Conservation (phyloP, 257 asterid genomes). For the Galeopsis tetrahit region DNA sequence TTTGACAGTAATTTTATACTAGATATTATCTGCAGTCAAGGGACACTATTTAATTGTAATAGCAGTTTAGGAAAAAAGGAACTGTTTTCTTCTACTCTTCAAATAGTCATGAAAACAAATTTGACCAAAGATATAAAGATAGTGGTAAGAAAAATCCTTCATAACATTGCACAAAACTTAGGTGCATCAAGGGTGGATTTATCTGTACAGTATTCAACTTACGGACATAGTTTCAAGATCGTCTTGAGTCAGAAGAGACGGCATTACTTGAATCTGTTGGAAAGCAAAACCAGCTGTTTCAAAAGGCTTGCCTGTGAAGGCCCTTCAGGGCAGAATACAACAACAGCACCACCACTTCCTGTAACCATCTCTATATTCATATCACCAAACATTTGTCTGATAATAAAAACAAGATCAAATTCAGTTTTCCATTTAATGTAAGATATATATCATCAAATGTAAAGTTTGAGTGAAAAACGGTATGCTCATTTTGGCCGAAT, state of each 20-base stretch:
- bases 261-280: constrained; percentile 59
- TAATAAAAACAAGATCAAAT: neutral
- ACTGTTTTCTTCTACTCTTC: neutral
- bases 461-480: neutral
- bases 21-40: neutral
- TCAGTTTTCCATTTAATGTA: neutral
- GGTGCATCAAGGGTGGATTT: neutral
- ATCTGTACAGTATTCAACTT: constrained; percentile 23
- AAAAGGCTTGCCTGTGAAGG: constrained; percentile 67
- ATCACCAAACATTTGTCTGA: constrained; percentile 88
- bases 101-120: neutral
- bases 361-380: constrained; percentile 96
- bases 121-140: neutral
- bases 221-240: constrained; percentile 54
- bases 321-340: constrained; percentile 86
- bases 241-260: constrained; percentile 50
- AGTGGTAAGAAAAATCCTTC: neutral
- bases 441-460: neutral
- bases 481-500: constrained; percentile 58
- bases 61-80: neutral
- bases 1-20: neutral
- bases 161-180: neutral
- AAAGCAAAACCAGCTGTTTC: constrained; percentile 64
- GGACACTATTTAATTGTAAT: neutral
- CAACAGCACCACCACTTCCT: constrained; percentile 94